Percentiles rank a stretch among this genome's conserved stretches.
Conservation (phyloP, 495 filamentous ascomycete genomes). For the Annulohypoxylon moriforme region DNA sequence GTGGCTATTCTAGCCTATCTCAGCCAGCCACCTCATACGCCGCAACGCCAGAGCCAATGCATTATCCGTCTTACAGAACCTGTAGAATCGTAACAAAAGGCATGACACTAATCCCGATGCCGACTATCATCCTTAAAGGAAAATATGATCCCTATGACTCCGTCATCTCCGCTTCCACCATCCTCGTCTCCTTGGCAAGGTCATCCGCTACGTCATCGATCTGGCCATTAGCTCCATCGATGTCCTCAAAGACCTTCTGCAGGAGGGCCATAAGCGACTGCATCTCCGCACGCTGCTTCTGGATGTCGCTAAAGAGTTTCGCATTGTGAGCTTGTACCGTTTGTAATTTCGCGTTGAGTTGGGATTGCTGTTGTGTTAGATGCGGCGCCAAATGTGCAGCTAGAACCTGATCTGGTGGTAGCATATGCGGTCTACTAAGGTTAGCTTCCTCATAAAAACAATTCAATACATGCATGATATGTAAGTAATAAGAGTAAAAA, state of each 20-base stretch:
- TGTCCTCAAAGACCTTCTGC: constrained; percentile 74
- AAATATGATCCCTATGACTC: constrained; percentile 13
- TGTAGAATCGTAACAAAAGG: constrained; percentile 12
- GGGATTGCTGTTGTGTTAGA: constrained; percentile 67
- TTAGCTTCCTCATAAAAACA: constrained; percentile 5
- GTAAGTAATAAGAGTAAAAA: constrained; percentile 15
- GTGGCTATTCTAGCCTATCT: neutral
- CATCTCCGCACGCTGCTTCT: constrained; percentile 78
- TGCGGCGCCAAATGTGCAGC: constrained; percentile 77
- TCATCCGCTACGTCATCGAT: constrained; percentile 59
- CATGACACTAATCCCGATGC: neutral
- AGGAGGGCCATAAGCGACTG: constrained; percentile 71
- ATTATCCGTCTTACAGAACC: constrained; percentile 13
- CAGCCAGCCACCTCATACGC: constrained; percentile 27
- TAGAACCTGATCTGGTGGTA: constrained; percentile 74
- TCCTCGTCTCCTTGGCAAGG: constrained; percentile 59
- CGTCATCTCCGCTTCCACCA: constrained; percentile 59
- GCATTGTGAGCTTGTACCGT: constrained; percentile 73
- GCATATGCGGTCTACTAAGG: constrained; percentile 73
- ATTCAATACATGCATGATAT: too few relatives aligned
- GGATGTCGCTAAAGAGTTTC: constrained; percentile 68
- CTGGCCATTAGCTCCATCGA: constrained; percentile 71
- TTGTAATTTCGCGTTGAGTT: constrained; percentile 70
- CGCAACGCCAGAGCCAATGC: constrained; percentile 29
- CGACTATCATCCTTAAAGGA: neutral